These are phyloP conservation scores for Talaromyces islandicus DNA, from an alignment of 2,329 filamentous ascomycete genomes.

Conservation along the genomic window DNA sequence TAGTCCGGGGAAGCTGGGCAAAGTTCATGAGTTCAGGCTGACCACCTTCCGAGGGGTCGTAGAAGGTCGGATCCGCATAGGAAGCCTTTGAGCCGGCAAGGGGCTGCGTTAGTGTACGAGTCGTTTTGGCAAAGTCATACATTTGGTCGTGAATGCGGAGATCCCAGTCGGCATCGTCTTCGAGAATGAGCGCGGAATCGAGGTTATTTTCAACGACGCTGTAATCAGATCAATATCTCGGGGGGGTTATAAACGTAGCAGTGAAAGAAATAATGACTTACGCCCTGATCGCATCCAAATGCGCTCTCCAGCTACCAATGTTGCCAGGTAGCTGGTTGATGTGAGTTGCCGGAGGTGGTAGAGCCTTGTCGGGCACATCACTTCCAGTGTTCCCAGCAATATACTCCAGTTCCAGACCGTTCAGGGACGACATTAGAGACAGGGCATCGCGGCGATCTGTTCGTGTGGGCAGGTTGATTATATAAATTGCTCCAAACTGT, in stretches of 20 bases:
- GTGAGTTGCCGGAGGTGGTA: slow-evolving; percentile 27
- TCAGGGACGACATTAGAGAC: slow-evolving; percentile 36
- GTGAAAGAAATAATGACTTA: slow-evolving; percentile 11
- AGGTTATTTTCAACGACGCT: slow-evolving; percentile 43
- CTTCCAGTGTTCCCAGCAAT: slow-evolving; percentile 39
- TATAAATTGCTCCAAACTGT: slow-evolving; percentile 42
- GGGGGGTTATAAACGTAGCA: background rate
- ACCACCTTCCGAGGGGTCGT: slow-evolving; percentile 8
- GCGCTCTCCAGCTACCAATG: slow-evolving; percentile 39
- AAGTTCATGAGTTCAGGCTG: slow-evolving; percentile 6
- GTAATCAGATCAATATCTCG: background rate
- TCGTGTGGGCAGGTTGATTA: slow-evolving; percentile 42
- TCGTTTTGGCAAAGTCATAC: slow-evolving; percentile 27
- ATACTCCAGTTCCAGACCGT: slow-evolving; percentile 40
- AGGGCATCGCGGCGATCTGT: slow-evolving; percentile 48
- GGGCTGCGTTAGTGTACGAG: slow-evolving; percentile 24
- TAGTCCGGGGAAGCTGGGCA: slow-evolving; percentile 8
- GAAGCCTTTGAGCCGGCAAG: slow-evolving; percentile 13
- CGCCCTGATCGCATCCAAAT: slow-evolving; percentile 32
- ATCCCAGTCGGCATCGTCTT: slow-evolving; percentile 57
- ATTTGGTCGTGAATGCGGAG: slow-evolving; percentile 46
- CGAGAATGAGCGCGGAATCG: slow-evolving; percentile 47
- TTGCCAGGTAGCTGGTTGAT: slow-evolving; percentile 19
- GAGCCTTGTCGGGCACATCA: slow-evolving; percentile 36
- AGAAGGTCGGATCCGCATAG: slow-evolving; percentile 10